Evolutionary conservation across 2,329 filamentous ascomycete species (phyloP).

Genomic region (Beauveria sp.): DNA sequence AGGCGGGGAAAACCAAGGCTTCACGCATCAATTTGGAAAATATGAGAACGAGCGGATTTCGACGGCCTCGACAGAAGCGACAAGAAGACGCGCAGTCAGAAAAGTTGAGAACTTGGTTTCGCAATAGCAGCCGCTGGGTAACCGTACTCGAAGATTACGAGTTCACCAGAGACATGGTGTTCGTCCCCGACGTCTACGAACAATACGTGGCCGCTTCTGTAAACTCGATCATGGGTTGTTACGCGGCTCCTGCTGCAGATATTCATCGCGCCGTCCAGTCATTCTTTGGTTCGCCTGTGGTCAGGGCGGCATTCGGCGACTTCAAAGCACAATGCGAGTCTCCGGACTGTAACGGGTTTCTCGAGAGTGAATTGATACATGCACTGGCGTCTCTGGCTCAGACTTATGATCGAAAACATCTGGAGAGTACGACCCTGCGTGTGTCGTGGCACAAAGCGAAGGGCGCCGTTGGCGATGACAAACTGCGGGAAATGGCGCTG

Average conservation of each 20-base stretch:
- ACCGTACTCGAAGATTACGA: not conserved
- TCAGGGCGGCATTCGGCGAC: not conserved
- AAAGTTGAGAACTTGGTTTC: not conserved
- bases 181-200: not conserved
- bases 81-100: not conserved
- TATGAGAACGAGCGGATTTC: not conserved
- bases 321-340: not conserved
- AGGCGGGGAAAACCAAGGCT: not conserved
- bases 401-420: not conserved
- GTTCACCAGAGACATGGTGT: not conserved
- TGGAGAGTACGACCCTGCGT: not conserved
- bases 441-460: not conserved
- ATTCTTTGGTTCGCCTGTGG: slow-evolving; percentile 5
- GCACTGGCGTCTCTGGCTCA: not conserved
- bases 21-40: not conserved
- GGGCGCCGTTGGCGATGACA: not conserved
- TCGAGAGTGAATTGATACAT: not conserved
- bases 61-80: not conserved
- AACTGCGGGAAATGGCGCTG: slow-evolving; percentile 12
- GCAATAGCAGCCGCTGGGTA: not conserved
- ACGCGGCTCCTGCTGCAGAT: not conserved
- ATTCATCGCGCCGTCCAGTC: not conserved
- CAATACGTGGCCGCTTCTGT: not conserved
- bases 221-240: not conserved
- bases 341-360: not conserved